phyloP scores from a whole-genome alignment of 2,329 filamentous ascomycete species.

The Colletotrichum limetticola region DNA sequence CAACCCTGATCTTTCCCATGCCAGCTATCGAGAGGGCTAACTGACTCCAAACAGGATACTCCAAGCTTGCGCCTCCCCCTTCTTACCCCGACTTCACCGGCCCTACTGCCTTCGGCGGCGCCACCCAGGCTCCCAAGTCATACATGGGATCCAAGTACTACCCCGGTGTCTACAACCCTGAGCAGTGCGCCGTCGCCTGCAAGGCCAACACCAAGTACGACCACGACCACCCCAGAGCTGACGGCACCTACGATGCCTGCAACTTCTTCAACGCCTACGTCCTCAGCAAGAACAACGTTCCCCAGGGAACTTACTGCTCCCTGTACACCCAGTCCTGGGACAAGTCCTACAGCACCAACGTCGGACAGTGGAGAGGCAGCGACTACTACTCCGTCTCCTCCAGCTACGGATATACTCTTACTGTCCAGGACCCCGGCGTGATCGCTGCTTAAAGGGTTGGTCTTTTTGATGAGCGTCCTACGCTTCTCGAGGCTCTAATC shows the following conservation, averaged over 20 bases:
- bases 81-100: not conserved
- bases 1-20: too few relatives aligned
- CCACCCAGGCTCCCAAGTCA: slow-evolving; percentile 8
- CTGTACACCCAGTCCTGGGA: slow-evolving; percentile 23
- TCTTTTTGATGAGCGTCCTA: fast-evolving
- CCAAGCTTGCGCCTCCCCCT: not conserved
- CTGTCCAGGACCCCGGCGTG: not conserved
- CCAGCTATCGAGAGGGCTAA: not conserved
- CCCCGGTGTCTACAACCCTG: slow-evolving; percentile 6
- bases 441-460: not conserved
- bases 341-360: slow-evolving; percentile 30
- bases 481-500: not conserved
- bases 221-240: slow-evolving; percentile 6
- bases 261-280: slow-evolving; percentile 32
- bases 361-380: slow-evolving; percentile 19
- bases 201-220: slow-evolving; percentile 17
- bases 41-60: not conserved
- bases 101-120: not conserved
- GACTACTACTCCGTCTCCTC: slow-evolving; percentile 22
- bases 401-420: slow-evolving; percentile 20
- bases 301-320: slow-evolving; percentile 22
- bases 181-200: slow-evolving; percentile 20
- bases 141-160: slow-evolving; percentile 23
- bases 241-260: slow-evolving; percentile 28
- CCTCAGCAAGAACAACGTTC: slow-evolving; percentile 4